A percentile compares a stretch with the other conserved stretches of the same genome.
Evolutionary conservation across 208 protist species (phyloP).

Genomic region (Trypanosomatidae sp.): DNA sequence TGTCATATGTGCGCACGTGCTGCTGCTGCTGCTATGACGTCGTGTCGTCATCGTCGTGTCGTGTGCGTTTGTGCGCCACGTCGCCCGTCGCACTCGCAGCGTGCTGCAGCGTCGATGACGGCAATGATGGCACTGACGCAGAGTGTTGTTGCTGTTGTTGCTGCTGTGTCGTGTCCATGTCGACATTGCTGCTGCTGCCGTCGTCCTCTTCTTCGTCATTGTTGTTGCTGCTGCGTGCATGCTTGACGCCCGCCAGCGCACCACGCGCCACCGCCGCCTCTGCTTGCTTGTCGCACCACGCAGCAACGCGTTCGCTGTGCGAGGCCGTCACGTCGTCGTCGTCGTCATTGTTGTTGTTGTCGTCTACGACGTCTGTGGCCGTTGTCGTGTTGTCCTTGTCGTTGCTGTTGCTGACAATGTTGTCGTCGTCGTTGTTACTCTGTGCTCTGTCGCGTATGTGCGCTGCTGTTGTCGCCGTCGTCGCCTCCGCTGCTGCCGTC

Average conservation of each 20-base stretch:
- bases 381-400: too few species aligned
- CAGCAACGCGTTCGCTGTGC: not conserved
- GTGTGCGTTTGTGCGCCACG: too few species aligned
- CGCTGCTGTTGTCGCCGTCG: too few species aligned
- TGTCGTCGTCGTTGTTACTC: not conserved
- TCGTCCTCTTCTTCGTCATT: constrained; percentile 3
- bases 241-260: constrained; percentile 19
- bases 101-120: too few species aligned
- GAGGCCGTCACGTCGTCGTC: not conserved
- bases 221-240: constrained; percentile 10
- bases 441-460: not conserved
- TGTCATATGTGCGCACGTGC: too few species aligned
- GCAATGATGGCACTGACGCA: too few species aligned
- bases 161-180: too few species aligned
- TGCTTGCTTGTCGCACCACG: too few species aligned
- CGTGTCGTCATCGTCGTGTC: too few species aligned
- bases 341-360: not conserved
- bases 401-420: constrained; percentile 1
- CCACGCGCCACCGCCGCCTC: constrained; percentile 9
- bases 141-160: too few species aligned
- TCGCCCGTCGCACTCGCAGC: too few species aligned
- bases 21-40: too few species aligned
- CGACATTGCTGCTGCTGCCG: not conserved
- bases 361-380: not conserved
- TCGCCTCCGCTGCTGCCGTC: not conserved